Evolutionary conservation across 495 filamentous ascomycete genomes (phyloP), one percentile per base, ranked within the genome.

Genomic region (Penicillium salamii): DNA sequence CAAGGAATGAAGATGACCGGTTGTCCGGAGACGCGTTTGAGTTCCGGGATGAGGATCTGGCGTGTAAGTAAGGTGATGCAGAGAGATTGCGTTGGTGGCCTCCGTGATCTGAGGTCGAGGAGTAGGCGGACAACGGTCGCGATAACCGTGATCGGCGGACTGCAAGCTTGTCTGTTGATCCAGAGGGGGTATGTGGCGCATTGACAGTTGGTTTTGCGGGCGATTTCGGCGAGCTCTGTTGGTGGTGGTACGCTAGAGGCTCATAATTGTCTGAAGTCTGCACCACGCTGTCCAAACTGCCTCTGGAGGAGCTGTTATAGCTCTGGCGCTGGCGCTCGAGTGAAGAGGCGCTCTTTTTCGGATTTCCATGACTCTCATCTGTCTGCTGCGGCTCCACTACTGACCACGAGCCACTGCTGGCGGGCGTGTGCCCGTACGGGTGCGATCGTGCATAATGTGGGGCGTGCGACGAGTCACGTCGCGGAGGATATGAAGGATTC

Each of bases 1-100:
- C 90, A 17, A 91, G 77, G 65, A 91, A 95, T 0, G 93, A 96
- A 12, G 81, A 69, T 2, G 89, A 85, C 35, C 93, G 77, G 29
- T 75, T 83, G 46, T 93, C 89, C 5, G 90, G 86, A 6, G 92
- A 92, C 18, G 65, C 61, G 5, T 61, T 58, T 5, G 83, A 87
- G 34, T 86, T 76, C 7, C 78, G 70, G 1, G 86, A 87, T 5
- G 82, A 76, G 5, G 78, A 74, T 24, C 82, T 81, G 14, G 65
- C 76, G 45, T 68, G 69, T 67, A 71, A 33, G 59, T 66, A 75
- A n/a, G 69, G 79, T 11, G 65, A 79, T 32, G 52, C 68, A 29
- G 77, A 80, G 13, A 68, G 82, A 50, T 82, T 85, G 5, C 86
- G 82, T 9, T 83, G 80, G 29, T 83, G 76, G 15, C 17, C 44